Evolutionary conservation across 2,329 filamentous ascomycete genomes (phyloP).

Genomic region (Botryotinia calthae): DNA sequence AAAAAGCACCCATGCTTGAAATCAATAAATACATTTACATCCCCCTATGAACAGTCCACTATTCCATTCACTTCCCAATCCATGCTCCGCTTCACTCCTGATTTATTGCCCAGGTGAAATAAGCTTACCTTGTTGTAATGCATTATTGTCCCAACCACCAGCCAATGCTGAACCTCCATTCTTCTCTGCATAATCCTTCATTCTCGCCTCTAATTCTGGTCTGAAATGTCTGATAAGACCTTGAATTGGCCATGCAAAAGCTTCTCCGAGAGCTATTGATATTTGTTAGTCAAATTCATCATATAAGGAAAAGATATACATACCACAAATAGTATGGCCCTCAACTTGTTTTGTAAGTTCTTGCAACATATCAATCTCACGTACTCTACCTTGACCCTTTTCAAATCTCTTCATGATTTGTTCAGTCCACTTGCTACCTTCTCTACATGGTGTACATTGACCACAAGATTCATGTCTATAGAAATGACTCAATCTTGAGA

Average conservation of each 20-base stretch:
- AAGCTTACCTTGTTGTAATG: constrained; percentile 74
- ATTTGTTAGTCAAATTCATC: constrained; percentile 21
- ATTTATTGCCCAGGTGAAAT: constrained; percentile 85
- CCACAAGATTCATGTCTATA: constrained; percentile 98
- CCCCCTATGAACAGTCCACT: constrained; percentile 32
- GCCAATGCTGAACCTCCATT: constrained; percentile 72
- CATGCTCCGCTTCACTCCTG: constrained; percentile 15
- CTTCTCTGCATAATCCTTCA: constrained; percentile 74
- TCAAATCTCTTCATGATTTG: constrained; percentile 98
- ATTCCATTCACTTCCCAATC: constrained; percentile 13
- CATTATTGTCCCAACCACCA: constrained; percentile 81
- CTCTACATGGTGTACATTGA: constrained; percentile 98
- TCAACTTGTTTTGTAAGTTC: constrained; percentile 99
- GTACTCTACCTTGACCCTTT: constrained; percentile 79
- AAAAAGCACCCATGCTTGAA: constrained; percentile 25
- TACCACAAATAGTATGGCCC: constrained; percentile 96
- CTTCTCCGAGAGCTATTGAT: constrained; percentile 77
- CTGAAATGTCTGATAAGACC: constrained; percentile 98
- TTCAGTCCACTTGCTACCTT: constrained; percentile 98
- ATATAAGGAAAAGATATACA: constrained; percentile 39
- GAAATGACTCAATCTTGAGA: constrained; percentile 89
- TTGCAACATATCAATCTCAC: constrained; percentile 99
- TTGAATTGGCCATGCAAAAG: constrained; percentile 97
- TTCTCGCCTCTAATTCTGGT: constrained; percentile 88
- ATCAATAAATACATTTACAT: constrained; percentile 37